Conservation (phyloP, 805 yeast species). For the Zygotorulaspora danielsina region DNA sequence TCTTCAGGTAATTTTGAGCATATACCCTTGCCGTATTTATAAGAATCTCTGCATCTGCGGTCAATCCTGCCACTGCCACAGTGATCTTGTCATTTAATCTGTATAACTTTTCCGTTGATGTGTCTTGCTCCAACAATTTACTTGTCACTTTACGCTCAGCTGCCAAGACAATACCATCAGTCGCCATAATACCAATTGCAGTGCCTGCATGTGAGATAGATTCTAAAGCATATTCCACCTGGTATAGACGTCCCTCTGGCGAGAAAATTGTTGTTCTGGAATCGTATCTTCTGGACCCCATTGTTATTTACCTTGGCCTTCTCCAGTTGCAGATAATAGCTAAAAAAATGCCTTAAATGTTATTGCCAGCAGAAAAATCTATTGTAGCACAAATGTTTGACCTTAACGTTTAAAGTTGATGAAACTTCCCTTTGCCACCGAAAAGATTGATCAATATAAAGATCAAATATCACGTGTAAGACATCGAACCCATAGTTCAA, state of each 20-base stretch:
- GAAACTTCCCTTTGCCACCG: constrained; percentile 14
- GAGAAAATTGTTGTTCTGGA: constrained; percentile 97
- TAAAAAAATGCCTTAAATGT: not conserved
- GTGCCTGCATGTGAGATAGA: constrained; percentile 98
- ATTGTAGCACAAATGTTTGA: too few relatives aligned
- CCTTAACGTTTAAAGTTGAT: not conserved
- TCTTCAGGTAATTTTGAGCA: constrained; percentile 81
- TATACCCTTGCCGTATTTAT: constrained; percentile 79
- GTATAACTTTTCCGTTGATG: constrained; percentile 89
- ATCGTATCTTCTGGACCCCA: constrained; percentile 96
- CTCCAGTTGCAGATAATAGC: not conserved
- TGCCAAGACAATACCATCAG: constrained; percentile 88
- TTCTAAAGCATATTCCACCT: constrained; percentile 94
- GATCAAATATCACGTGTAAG: not conserved
- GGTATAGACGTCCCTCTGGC: constrained; percentile 97
- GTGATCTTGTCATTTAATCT: constrained; percentile 74
- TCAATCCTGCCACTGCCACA: constrained; percentile 97
- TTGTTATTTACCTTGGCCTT: constrained; percentile 21
- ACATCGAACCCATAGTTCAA: not conserved
- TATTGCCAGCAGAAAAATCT: too few relatives aligned
- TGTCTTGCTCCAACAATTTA: constrained; percentile 88
- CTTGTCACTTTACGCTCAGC: constrained; percentile 96
- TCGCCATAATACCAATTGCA: constrained; percentile 85
- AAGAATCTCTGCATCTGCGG: constrained; percentile 91
- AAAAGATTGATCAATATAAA: not conserved